phyloP scores from a whole-genome alignment of 768 basidiomycete species.

The Megacollybia marginata region DNA sequence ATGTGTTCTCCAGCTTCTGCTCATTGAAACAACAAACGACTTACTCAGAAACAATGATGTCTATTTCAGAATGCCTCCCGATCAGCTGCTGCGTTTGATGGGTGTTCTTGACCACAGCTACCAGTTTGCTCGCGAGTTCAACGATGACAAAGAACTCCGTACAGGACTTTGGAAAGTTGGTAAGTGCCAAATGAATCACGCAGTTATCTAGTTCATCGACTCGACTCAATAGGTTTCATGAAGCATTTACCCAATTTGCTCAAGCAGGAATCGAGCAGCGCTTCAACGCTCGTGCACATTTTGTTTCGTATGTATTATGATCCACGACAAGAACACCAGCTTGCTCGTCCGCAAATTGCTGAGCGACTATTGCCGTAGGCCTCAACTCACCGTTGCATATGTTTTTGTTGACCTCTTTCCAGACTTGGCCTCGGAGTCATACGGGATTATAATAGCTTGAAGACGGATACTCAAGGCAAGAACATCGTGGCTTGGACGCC shows the following conservation, averaged over 20 bases:
- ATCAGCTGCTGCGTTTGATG: conserved; percentile 90
- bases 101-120: conserved; percentile 95
- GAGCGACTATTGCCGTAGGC: conserved; percentile 60
- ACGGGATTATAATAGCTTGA: conserved; percentile 85
- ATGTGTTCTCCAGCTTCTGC: conserved; percentile 92
- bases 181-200: conserved; percentile 35
- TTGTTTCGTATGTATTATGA: conserved; percentile 93
- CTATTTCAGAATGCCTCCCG: conserved; percentile 89
- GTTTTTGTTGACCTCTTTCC: conserved; percentile 5
- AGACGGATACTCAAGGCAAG: conserved; percentile 85
- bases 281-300: conserved; percentile 89
- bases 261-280: conserved; percentile 97
- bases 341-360: conserved; percentile 72
- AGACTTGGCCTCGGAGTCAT: conserved; percentile 87
- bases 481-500: conserved; percentile 98
- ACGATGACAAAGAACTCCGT: conserved; percentile 95
- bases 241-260: conserved; percentile 96
- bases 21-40: conserved; percentile 97
- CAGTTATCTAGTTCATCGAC: not conserved
- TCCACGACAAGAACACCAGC: conserved; percentile 78
- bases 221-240: conserved; percentile 82
- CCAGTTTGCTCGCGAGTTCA: conserved; percentile 95
- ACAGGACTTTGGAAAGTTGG: conserved; percentile 99
- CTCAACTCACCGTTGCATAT: conserved; percentile 16
- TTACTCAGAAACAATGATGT: conserved; percentile 88